Evolutionary conservation across 2,329 filamentous ascomycete genomes (phyloP).

Genomic region (Lachnellula suecica): DNA sequence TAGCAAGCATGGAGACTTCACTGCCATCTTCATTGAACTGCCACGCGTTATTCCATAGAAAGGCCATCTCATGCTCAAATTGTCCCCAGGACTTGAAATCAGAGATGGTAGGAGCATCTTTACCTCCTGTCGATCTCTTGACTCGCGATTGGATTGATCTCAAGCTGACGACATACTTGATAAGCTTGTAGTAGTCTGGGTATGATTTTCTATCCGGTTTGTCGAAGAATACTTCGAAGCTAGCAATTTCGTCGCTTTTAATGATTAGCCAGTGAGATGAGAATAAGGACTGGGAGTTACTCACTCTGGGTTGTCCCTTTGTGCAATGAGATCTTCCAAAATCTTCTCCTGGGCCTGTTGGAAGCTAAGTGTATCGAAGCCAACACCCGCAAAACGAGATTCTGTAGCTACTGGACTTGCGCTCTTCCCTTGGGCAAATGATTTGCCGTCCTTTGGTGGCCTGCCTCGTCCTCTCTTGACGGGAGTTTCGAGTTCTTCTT

Average conservation of each 20-base stretch:
- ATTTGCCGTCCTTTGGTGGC: slow-evolving; percentile 26
- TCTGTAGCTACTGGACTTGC: slow-evolving; percentile 45
- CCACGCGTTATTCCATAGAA: slow-evolving; percentile 85
- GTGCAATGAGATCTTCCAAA: slow-evolving; percentile 67
- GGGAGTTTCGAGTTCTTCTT: slow-evolving; percentile 26
- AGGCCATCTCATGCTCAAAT: slow-evolving; percentile 76
- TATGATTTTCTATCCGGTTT: slow-evolving; percentile 68
- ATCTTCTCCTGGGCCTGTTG: slow-evolving; percentile 87
- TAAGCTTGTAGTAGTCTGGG: slow-evolving; percentile 84
- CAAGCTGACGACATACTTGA: slow-evolving; percentile 77
- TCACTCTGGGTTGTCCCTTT: slow-evolving; percentile 65
- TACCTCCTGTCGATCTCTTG: slow-evolving; percentile 68
- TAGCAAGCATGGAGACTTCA: slow-evolving; percentile 74
- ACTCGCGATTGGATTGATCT: slow-evolving; percentile 76
- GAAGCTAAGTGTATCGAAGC: slow-evolving; percentile 73
- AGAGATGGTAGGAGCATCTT: slow-evolving; percentile 56
- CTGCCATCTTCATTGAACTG: slow-evolving; percentile 92
- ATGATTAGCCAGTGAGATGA: slow-evolving; percentile 5
- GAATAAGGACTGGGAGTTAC: slow-evolving; percentile 25
- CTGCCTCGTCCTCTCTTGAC: slow-evolving; percentile 23
- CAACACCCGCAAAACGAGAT: slow-evolving; percentile 52
- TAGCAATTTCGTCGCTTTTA: slow-evolving; percentile 64
- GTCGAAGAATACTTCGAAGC: slow-evolving; percentile 73
- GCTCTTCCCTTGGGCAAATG: slow-evolving; percentile 34
- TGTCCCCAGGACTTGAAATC: slow-evolving; percentile 81